These are phyloP conservation scores for Niebla homalea DNA, from an alignment of 495 filamentous ascomycete species.

Conservation along the genomic window DNA sequence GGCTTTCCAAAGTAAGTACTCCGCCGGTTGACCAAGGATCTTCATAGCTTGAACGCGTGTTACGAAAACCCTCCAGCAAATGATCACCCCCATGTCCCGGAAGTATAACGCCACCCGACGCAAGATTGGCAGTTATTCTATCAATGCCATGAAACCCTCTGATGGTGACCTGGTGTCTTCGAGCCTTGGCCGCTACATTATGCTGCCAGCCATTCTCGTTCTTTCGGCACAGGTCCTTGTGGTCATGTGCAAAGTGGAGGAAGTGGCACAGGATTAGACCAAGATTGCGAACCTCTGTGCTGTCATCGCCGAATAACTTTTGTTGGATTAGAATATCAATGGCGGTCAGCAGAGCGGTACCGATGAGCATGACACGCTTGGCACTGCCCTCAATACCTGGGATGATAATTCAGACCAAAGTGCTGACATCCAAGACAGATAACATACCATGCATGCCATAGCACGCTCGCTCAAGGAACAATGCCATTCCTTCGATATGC, in stretches of 20 bases:
- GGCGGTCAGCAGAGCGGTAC: conserved; percentile 22
- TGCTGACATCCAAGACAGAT: conserved; percentile 10
- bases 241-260: conserved; percentile 9
- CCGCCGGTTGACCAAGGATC: background rate
- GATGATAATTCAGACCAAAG: conserved; percentile 1
- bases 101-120: background rate
- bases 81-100: background rate
- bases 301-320: conserved; percentile 17
- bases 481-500: conserved; percentile 17
- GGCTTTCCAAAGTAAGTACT: background rate
- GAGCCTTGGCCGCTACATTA: background rate
- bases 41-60: background rate
- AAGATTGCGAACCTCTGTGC: conserved; percentile 23
- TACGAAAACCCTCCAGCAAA: background rate
- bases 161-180: background rate
- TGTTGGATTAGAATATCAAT: conserved; percentile 20
- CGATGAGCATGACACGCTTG: conserved; percentile 11
- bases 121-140: background rate
- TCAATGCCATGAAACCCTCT: background rate
- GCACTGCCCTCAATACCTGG: conserved; percentile 17
- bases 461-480: conserved; percentile 11
- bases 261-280: conserved; percentile 20
- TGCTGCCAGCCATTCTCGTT: conserved; percentile 7
- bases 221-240: background rate
- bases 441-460: background rate